Evolutionary conservation across 495 filamentous ascomycete species (phyloP), one percentile per base, ranked within the genome.

Genomic region (Margaritispora aquatica): DNA sequence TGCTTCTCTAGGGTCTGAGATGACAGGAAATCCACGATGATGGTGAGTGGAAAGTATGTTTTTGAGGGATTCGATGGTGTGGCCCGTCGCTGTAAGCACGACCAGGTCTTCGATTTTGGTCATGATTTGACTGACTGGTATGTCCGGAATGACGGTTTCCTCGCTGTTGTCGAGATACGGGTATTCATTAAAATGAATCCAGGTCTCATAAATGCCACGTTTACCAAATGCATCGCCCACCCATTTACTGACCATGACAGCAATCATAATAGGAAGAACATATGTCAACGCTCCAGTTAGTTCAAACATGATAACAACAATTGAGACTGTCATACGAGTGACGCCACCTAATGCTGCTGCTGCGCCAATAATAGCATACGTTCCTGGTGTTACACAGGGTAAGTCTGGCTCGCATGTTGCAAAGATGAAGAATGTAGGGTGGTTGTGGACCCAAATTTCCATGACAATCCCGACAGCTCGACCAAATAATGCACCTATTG

Each of bases 271-370:
- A 20, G 94, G 94, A 11, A 98, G 85, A 29, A 98, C 94, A 69
- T 98, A 97, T 0, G 92, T 96, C 15, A 98, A 76, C 0, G 94
- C 95, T 24, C 94, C 94, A 0, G 94, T 98, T 26, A 98, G 84
- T 73, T 98, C 94, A 64, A 97, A 98, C 90, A 96, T 97, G 73
- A 98, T 97, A 62, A 97, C 94, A 2, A 97, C 94, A 66, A 98
- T 96, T 11, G 93, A 97, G 8, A 86, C 82, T 11, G 94, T 98
- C 89, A 98, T 97, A 64, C 94, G 84, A 24, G 93, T 97, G n/a
- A 94, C 90, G 50, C 94, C 94, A n/a, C 87, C 92, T 2, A 98
- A 83, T 2, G 92, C 88, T 21, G 95, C 92, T n/a, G 95, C 93
- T 1, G 94, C 94, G 27, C 95, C 94, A 63, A 98, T 91, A 66